Conservation (phyloP, 805 yeast genomes). For the Phaffomyces thermotolerans region DNA sequence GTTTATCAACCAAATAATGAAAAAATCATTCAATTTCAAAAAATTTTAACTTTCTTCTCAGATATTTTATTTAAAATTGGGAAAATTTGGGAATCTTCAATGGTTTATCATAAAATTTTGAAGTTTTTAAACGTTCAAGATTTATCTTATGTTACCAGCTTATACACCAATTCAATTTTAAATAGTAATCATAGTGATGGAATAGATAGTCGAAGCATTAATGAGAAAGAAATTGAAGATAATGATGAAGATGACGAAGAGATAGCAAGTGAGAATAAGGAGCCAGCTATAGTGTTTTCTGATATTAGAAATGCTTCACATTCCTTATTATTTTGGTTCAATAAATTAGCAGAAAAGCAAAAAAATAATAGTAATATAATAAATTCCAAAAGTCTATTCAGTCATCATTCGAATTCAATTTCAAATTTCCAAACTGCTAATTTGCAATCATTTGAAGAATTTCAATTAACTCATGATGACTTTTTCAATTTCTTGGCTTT, state of each 20-base stretch:
- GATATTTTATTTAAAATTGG: slow-evolving; percentile 20
- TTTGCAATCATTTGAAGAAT: slow-evolving; percentile 16
- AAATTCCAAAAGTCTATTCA: slow-evolving; percentile 2
- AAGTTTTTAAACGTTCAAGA: slow-evolving; percentile 21
- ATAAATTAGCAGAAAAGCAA: slow-evolving; percentile 17
- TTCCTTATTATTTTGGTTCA: slow-evolving; percentile 25
- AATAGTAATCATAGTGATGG: neutral
- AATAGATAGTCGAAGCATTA: slow-evolving; percentile 14
- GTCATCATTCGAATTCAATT: slow-evolving; percentile 2
- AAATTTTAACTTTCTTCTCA: slow-evolving; percentile 10
- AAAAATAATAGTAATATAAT: neutral
- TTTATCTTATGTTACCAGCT: slow-evolving; percentile 13
- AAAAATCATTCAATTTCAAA: slow-evolving; percentile 9
- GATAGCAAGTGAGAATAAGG: slow-evolving; percentile 21
- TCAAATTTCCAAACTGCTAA: slow-evolving; percentile 15
- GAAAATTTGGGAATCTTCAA: slow-evolving; percentile 23
- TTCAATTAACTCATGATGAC: slow-evolving; percentile 24
- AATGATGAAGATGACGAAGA: slow-evolving; percentile 17
- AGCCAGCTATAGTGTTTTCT: slow-evolving; percentile 30
- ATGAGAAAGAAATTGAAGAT: slow-evolving; percentile 10
- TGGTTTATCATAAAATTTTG: slow-evolving; percentile 24
- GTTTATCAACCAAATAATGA: slow-evolving; percentile 10
- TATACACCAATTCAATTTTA: neutral
- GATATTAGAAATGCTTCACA: slow-evolving; percentile 29
- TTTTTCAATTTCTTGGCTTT: slow-evolving; percentile 25